Conservation (phyloP, 306 rosid genomes). For the Glycyrrhiza uralensis region DNA sequence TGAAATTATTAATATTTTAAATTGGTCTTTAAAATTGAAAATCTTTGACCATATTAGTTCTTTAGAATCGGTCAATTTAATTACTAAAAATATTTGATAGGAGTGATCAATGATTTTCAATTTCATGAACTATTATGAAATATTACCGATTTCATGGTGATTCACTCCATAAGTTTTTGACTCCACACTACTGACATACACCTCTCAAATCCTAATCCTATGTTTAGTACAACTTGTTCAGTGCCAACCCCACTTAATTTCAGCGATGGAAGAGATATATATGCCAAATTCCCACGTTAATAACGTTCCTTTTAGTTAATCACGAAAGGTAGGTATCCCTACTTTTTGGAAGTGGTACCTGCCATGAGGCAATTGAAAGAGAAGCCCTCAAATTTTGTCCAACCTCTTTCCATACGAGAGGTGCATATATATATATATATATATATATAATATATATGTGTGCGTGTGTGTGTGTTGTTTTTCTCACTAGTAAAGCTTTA, state of each 20-base stretch:
- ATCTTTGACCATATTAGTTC: no score
- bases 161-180: no score
- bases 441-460: no score
- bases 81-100: no score
- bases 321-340: conserved; percentile 8
- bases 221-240: not conserved
- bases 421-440: no score
- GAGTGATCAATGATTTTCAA: no score
- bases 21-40: no score
- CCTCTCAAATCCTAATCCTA: not conserved
- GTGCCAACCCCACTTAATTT: conserved; percentile 30
- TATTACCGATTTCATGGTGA: no score
- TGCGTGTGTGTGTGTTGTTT: not conserved
- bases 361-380: conserved; percentile 1
- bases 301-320: not conserved
- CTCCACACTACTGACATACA: no score
- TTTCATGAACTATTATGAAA: no score
- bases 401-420: not conserved
- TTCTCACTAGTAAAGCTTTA: not conserved
- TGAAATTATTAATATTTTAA: no score
- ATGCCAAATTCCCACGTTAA: conserved; percentile 12
- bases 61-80: no score
- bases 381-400: not conserved
- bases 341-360: conserved; percentile 13
- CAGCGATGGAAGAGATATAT: not conserved